Conservation (phyloP, 2,329 filamentous ascomycete species). For the Diaporthe humulicola region DNA sequence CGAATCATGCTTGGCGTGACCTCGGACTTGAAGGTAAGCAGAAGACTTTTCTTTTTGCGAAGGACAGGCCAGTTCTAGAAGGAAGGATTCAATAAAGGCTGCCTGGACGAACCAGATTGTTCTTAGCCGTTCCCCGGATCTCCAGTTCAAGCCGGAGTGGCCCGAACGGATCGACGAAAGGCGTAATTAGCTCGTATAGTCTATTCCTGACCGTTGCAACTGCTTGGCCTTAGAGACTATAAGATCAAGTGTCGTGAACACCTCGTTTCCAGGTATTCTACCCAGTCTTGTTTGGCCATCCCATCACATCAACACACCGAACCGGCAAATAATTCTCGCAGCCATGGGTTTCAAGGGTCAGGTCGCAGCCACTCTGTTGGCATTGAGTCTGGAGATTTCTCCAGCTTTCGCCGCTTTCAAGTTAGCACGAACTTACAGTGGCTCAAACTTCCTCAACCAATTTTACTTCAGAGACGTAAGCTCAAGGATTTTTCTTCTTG, state of each 20-base stretch:
- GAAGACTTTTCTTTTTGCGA: conserved; percentile 22
- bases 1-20: background rate
- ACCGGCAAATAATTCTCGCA: background rate
- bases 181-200: background rate
- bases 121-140: conserved; percentile 12
- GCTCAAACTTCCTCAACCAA: conserved; percentile 18
- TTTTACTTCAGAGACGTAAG: conserved; percentile 14
- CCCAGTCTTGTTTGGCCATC: background rate
- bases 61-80: background rate
- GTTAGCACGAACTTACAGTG: conserved; percentile 13
- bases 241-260: conserved; percentile 11
- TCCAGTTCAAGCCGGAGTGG: conserved; percentile 13
- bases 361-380: conserved; percentile 1
- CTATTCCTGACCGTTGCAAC: background rate
- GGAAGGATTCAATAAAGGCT: conserved; percentile 25
- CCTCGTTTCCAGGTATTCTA: background rate
- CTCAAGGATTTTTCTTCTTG: too few species aligned
- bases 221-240: background rate
- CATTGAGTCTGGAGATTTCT: background rate
- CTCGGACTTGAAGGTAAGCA: conserved; percentile 8
- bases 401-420: conserved; percentile 8
- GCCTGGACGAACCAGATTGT: conserved; percentile 5
- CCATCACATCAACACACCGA: background rate
- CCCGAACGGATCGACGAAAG: background rate
- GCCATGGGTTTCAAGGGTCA: conserved; percentile 23